These are phyloP conservation scores for Babesia ovata DNA, from an alignment of 169 alveolate species.

Conservation along the genomic window DNA sequence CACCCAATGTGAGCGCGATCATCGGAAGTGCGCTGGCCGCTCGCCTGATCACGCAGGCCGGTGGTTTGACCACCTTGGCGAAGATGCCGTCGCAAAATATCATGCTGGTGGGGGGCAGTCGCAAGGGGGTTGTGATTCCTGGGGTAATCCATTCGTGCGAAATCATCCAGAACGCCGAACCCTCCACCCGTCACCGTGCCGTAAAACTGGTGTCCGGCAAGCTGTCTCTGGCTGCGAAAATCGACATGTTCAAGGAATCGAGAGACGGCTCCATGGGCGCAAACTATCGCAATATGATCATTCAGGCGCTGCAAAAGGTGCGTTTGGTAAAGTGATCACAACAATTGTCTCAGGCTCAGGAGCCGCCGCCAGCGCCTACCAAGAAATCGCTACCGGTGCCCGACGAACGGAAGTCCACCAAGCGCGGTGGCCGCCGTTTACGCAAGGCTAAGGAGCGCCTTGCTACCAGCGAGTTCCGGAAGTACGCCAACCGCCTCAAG, in stretches of 20 bases:
- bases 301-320: constrained; percentile 70
- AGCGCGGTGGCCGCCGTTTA: constrained; percentile 85
- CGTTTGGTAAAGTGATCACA: not conserved
- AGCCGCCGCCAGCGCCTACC: constrained; percentile 82
- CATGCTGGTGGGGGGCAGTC: constrained; percentile 83
- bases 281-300: constrained; percentile 66
- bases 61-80: constrained; percentile 91
- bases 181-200: constrained; percentile 76
- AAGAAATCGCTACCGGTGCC: constrained; percentile 87
- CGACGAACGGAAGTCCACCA: constrained; percentile 79
- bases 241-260: constrained; percentile 78
- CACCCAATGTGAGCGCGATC: constrained; percentile 95
- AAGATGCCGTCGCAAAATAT: constrained; percentile 90
- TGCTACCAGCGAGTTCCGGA: constrained; percentile 79
- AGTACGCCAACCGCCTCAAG: constrained; percentile 83
- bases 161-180: constrained; percentile 76
- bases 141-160: constrained; percentile 80
- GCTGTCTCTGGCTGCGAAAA: constrained; percentile 83
- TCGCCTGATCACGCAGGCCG: constrained; percentile 93
- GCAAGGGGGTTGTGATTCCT: constrained; percentile 66
- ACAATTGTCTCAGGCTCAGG: constrained; percentile 71
- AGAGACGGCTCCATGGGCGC: constrained; percentile 72
- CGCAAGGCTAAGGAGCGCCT: constrained; percentile 85
- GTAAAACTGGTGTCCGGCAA: constrained; percentile 81
- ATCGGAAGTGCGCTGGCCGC: constrained; percentile 97